phyloP scores from a whole-genome alignment of 768 basidiomycete genomes.

The Boletus huronensis region DNA sequence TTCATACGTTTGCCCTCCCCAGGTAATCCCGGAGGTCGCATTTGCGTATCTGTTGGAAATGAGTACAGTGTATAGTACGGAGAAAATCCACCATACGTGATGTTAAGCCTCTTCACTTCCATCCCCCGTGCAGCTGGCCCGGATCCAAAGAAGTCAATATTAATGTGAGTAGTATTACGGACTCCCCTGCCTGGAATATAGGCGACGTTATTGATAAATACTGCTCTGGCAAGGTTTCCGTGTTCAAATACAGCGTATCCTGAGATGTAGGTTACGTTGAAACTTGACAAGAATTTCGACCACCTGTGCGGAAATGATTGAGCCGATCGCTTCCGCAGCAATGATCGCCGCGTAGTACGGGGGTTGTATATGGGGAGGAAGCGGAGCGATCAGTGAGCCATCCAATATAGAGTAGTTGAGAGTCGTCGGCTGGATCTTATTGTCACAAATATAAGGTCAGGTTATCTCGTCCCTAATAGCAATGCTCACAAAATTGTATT shows the following conservation, averaged over 20 bases:
- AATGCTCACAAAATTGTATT: constrained; percentile 55
- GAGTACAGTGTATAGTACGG: neutral
- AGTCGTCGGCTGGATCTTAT: constrained; percentile 59
- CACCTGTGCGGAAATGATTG: constrained; percentile 37
- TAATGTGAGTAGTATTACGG: constrained; percentile 42
- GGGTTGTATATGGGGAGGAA: constrained; percentile 60
- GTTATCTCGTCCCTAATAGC: neutral
- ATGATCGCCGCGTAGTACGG: constrained; percentile 65
- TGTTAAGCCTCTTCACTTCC: constrained; percentile 47
- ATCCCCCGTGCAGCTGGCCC: constrained; percentile 29
- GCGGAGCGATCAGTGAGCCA: constrained; percentile 48
- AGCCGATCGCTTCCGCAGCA: constrained; percentile 54
- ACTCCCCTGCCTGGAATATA: constrained; percentile 38
- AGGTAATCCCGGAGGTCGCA: constrained; percentile 47
- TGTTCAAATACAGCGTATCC: constrained; percentile 63
- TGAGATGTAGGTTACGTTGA: constrained; percentile 43
- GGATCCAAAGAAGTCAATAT: constrained; percentile 36
- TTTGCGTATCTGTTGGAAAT: constrained; percentile 41
- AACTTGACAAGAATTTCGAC: constrained; percentile 51
- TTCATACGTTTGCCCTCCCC: constrained; percentile 60
- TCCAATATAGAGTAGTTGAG: constrained; percentile 57
- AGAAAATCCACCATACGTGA: constrained; percentile 34
- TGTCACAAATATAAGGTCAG: constrained; percentile 2
- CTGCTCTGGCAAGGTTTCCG: constrained; percentile 40
- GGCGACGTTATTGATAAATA: constrained; percentile 59